Conservation (phyloP, 2,329 filamentous ascomycete genomes). For the Didymella arachidicola region DNA sequence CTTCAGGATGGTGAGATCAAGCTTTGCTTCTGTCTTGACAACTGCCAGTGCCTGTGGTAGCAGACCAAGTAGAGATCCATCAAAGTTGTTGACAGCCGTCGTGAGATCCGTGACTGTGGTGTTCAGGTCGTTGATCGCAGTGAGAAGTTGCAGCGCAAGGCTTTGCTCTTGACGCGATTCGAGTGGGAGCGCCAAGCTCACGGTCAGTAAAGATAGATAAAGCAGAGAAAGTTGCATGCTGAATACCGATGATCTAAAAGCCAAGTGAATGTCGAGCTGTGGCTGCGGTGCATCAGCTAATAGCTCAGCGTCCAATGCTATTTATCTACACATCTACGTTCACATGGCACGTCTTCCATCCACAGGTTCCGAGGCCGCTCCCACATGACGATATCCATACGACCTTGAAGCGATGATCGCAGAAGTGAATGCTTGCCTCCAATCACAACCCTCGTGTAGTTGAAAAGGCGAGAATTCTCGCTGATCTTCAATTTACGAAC, state of each 20-base stretch:
- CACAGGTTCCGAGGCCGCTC: not conserved
- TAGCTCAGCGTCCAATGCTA: not conserved
- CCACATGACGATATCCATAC: no score
- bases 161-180: slow-evolving; percentile 14
- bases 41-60: slow-evolving; percentile 34
- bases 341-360: slow-evolving; percentile 1
- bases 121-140: slow-evolving; percentile 28
- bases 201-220: not conserved
- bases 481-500: slow-evolving; percentile 1
- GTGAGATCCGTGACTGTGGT: slow-evolving; percentile 27
- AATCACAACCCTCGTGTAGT: not conserved
- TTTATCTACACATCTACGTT: not conserved
- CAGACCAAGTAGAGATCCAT: slow-evolving; percentile 27
- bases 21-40: slow-evolving; percentile 25
- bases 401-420: not conserved
- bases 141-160: slow-evolving; percentile 24
- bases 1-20: slow-evolving; percentile 30
- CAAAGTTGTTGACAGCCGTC: slow-evolving; percentile 32
- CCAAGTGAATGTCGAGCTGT: not conserved
- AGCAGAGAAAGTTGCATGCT: not conserved
- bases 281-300: no score
- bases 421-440: not conserved
- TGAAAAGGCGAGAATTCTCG: not conserved
- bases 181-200: slow-evolving; percentile 5
- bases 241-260: no score